phyloP scores from a whole-genome alignment of 2,329 filamentous ascomycete genomes.

The Sporothrix phasma region DNA sequence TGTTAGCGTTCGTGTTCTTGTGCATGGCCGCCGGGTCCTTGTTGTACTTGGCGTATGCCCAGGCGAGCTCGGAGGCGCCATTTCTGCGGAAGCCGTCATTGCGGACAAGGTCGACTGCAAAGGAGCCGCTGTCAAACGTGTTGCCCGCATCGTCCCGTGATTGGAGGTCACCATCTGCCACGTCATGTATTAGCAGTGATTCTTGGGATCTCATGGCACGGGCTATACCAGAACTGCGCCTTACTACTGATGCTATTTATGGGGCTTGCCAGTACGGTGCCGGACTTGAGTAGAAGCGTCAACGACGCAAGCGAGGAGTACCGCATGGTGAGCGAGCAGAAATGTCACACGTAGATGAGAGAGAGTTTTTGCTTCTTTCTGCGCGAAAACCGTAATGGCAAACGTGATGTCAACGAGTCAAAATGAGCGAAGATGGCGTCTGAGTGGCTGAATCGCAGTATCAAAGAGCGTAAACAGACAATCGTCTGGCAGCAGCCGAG shows the following conservation, averaged over 20 bases:
- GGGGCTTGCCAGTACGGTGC: not conserved
- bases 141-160: not conserved
- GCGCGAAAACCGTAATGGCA: not conserved
- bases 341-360: not conserved
- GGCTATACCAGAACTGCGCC: too few relatives aligned
- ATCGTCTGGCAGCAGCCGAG: not conserved
- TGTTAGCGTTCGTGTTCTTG: not conserved
- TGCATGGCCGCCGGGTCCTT: constrained; percentile 23
- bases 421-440: not conserved
- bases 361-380: not conserved
- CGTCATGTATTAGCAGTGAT: not conserved
- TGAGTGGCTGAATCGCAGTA: not conserved
- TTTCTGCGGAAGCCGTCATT: constrained; percentile 29
- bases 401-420: not conserved
- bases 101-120: constrained; percentile 26
- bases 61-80: constrained; percentile 25
- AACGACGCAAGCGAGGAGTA: not conserved
- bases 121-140: constrained; percentile 10
- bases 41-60: constrained; percentile 31
- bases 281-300: not conserved
- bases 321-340: not conserved
- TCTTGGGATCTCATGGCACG: not conserved
- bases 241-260: not conserved
- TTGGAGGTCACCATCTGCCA: not conserved
- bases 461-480: not conserved